Conservation (phyloP, 2,329 filamentous ascomycete species). For the Penicillium sp. region DNA sequence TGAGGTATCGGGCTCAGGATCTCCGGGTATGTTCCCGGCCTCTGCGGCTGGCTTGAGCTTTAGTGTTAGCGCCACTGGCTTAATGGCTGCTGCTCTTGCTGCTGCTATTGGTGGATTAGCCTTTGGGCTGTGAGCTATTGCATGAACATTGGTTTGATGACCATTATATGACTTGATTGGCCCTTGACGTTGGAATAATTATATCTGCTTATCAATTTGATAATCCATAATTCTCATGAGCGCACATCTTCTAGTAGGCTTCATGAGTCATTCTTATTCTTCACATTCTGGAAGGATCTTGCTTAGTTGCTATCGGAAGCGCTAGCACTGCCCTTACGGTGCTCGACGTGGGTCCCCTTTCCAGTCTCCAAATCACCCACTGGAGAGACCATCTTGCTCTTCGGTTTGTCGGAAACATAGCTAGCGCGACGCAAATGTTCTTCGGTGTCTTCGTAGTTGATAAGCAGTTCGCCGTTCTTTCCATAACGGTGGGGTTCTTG, state of each 20-base stretch:
- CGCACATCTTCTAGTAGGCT: background rate
- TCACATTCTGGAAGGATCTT: background rate
- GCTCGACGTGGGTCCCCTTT: slow-evolving; percentile 22
- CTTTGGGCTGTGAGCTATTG: slow-evolving; percentile 14
- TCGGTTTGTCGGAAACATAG: slow-evolving; percentile 21
- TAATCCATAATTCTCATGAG: background rate
- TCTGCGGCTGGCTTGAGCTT: background rate
- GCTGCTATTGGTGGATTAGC: slow-evolving; percentile 16
- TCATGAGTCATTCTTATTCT: background rate
- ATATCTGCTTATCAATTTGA: background rate
- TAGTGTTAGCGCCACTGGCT: background rate
- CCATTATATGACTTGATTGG: background rate
- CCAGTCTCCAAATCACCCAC: slow-evolving; percentile 19
- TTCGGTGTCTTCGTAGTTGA: slow-evolving; percentile 50
- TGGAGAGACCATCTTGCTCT: slow-evolving; percentile 1
- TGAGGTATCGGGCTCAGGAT: background rate
- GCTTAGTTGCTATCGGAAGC: slow-evolving; percentile 27
- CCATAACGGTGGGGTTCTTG: slow-evolving; percentile 56
- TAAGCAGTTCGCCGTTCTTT: slow-evolving; percentile 58
- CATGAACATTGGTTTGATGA: background rate
- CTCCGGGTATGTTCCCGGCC: background rate
- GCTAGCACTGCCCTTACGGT: slow-evolving; percentile 15
- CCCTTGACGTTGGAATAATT: background rate
- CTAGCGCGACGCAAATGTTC: slow-evolving; percentile 35
- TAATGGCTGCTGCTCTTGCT: slow-evolving; percentile 3